Conservation (phyloP, 768 basidiomycete species). For the Leccinum longicurvipes region DNA sequence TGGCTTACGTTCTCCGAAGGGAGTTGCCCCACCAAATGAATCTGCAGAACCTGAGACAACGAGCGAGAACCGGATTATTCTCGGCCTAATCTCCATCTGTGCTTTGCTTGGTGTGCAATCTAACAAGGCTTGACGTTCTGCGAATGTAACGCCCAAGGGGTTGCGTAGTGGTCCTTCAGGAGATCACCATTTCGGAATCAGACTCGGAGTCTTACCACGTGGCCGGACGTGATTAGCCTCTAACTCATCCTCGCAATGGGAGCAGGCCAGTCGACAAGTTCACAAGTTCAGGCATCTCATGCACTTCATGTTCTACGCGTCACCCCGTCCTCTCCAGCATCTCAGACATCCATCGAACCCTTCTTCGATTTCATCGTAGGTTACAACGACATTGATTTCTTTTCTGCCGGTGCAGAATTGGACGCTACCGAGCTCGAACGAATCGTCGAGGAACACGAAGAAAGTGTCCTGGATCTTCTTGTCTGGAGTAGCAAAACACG, state of each 20-base stretch:
- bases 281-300: conserved; percentile 35
- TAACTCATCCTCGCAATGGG: conserved; percentile 49
- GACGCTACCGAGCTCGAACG: conserved; percentile 71
- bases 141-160: background rate
- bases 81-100: background rate
- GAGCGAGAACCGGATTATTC: background rate
- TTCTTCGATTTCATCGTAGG: conserved; percentile 98
- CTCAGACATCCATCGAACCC: conserved; percentile 78
- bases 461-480: conserved; percentile 60
- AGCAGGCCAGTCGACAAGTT: conserved; percentile 64
- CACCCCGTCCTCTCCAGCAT: conserved; percentile 85
- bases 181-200: conserved; percentile 5
- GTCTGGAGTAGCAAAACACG: conserved; percentile 85
- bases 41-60: background rate
- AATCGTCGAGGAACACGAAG: conserved; percentile 83
- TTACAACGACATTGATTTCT: conserved; percentile 64
- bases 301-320: conserved; percentile 88
- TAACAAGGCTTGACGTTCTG: background rate
- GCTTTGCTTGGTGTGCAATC: background rate
- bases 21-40: background rate
- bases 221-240: too few relatives aligned
- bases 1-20: background rate
- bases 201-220: conserved; percentile 2
- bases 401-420: conserved; percentile 46
- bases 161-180: background rate